Evolutionary conservation across 331 rosid genomes (phyloP).

Genomic region (Acacia pycnantha): DNA sequence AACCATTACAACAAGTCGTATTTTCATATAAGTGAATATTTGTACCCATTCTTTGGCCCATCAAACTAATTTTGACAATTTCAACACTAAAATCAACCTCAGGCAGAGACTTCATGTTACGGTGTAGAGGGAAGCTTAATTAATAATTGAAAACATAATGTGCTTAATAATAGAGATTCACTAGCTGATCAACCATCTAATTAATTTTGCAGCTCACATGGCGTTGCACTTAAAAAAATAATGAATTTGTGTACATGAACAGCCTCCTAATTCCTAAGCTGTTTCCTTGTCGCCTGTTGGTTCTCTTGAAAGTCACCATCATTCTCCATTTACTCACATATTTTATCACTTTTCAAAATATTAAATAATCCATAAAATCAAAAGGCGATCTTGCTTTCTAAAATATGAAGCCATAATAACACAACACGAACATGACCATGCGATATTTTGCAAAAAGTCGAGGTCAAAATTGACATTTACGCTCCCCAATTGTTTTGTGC

Average conservation of each 20-base stretch:
- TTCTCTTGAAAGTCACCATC: conserved; percentile 6
- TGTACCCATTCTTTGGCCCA: too few relatives aligned
- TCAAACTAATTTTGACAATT: too few relatives aligned
- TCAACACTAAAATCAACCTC: too few relatives aligned
- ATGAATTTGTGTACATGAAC: not conserved
- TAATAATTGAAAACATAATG: not conserved
- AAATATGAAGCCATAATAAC: not conserved
- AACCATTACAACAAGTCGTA: too few relatives aligned
- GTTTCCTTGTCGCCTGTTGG: conserved; percentile 19
- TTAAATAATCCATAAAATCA: conserved; percentile 32
- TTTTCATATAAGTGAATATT: too few relatives aligned
- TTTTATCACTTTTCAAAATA: not conserved
- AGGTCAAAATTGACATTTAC: conserved; percentile 31
- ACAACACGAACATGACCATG: not conserved
- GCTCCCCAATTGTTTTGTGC: not conserved
- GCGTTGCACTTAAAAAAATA: conserved; percentile 1
- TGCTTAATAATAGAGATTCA: not conserved
- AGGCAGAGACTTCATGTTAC: too few relatives aligned
- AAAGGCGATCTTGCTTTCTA: conserved; percentile 21
- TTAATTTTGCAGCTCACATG: conserved; percentile 15
- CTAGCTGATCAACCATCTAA: not conserved
- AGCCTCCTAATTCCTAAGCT: not conserved
- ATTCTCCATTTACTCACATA: conserved; percentile 10
- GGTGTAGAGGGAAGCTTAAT: not conserved
- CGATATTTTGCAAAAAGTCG: not conserved